A percentile compares a stretch with the other conserved stretches of the same genome.
Conservation (phyloP, 2,329 filamentous ascomycete species). For the Ceratocystiopsis sp. region DNA sequence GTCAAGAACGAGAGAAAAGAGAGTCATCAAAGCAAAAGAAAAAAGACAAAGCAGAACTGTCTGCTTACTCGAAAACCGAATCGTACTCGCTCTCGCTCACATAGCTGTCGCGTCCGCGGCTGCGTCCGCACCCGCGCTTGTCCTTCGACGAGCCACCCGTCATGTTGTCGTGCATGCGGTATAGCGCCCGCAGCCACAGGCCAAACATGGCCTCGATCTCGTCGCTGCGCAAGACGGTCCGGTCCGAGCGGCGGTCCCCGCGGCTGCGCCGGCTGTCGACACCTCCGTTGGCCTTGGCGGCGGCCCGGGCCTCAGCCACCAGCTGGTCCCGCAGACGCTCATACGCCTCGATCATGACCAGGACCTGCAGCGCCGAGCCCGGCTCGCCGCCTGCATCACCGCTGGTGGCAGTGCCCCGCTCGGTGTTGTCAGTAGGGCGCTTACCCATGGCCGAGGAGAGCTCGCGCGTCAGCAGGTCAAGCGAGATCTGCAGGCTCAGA, state of each 20-base stretch:
- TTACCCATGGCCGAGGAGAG: constrained; percentile 23
- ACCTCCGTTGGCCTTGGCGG: too few relatives aligned
- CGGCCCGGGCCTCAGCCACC: constrained; percentile 10
- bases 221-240: constrained; percentile 9
- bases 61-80: constrained; percentile 4
- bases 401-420: constrained; percentile 1
- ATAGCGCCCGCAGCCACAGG: constrained; percentile 32
- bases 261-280: constrained; percentile 8
- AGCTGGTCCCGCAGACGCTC: constrained; percentile 33
- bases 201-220: constrained; percentile 28
- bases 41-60: background rate
- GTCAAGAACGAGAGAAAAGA: background rate
- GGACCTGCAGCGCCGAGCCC: constrained; percentile 31
- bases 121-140: constrained; percentile 7
- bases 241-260: too few relatives aligned
- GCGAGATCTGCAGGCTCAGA: constrained; percentile 30
- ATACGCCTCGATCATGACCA: constrained; percentile 43
- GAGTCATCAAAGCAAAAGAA: too few relatives aligned
- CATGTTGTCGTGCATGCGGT: constrained; percentile 26
- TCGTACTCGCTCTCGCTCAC: constrained; percentile 20
- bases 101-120: background rate
- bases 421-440: background rate
- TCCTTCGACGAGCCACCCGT: constrained; percentile 9
- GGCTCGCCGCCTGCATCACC: background rate
- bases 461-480: constrained; percentile 33